These are phyloP conservation scores for Gigaspora rosea DNA, from an alignment of 192 early-diverging fungal species.

Conservation along the genomic window DNA sequence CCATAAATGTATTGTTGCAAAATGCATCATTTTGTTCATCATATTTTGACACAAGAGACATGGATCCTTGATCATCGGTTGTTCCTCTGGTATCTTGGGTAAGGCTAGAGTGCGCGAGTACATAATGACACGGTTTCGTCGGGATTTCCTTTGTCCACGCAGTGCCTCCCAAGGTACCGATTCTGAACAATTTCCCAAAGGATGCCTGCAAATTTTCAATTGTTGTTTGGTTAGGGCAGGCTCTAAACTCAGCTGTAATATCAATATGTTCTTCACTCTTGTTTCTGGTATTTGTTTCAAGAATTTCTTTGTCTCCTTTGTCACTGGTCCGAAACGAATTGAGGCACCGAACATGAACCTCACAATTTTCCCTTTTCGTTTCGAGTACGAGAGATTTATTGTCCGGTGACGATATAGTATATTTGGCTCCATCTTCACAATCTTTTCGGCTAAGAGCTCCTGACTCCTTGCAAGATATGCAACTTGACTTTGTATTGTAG, in stretches of 20 bases:
- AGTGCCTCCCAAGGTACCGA: constrained; percentile 13
- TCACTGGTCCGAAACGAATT: constrained; percentile 10
- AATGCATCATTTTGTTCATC: not conserved
- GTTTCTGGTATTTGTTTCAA: not conserved
- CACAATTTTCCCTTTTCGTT: constrained; percentile 10
- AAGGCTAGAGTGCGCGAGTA: constrained; percentile 6
- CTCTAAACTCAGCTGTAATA: not conserved
- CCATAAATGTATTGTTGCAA: not conserved
- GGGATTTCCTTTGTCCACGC: constrained; percentile 12
- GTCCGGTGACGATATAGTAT: not conserved
- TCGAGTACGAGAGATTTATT: not conserved
- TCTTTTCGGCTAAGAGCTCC: not conserved
- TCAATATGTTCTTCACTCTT: constrained; percentile 13
- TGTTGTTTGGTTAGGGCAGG: not conserved
- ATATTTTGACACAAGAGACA: not conserved
- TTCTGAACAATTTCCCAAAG: constrained; percentile 25
- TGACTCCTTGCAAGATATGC: not conserved
- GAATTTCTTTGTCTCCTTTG: not conserved
- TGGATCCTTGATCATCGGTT: not conserved
- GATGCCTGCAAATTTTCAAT: not conserved
- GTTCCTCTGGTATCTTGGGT: too few species aligned
- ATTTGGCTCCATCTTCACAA: constrained; percentile 6
- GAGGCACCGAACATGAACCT: constrained; percentile 9
- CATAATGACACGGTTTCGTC: constrained; percentile 3
- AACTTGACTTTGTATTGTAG: not conserved